Percentiles rank a stretch among this genome's conserved stretches.
phyloP scores from a whole-genome alignment of 768 basidiomycete species.

The Collybia sordida region DNA sequence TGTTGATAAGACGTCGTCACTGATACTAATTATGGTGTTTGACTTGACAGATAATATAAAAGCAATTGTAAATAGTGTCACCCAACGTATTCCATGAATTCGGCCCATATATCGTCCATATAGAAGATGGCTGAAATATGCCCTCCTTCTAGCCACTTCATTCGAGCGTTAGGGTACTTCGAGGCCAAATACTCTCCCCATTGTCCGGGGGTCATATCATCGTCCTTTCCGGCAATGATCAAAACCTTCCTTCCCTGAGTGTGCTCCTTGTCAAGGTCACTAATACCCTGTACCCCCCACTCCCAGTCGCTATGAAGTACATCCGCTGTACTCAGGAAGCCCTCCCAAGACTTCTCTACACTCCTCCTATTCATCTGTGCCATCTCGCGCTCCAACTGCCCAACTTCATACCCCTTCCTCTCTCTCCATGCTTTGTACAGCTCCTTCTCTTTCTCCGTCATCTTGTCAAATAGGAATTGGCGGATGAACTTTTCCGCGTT shows the following conservation, averaged over 20 bases:
- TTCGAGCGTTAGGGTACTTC: slow-evolving; percentile 37
- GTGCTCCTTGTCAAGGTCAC: slow-evolving; percentile 42
- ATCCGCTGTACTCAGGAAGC: slow-evolving; percentile 32
- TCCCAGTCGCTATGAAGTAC: slow-evolving; percentile 46
- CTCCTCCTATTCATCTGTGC: slow-evolving; percentile 38
- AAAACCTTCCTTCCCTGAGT: slow-evolving; percentile 34
- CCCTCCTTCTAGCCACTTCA: slow-evolving; percentile 37
- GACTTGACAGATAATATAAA: too few relatives aligned
- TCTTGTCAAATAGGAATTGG: slow-evolving; percentile 28
- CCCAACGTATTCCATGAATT: slow-evolving; percentile 14
- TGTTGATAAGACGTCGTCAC: too few relatives aligned
- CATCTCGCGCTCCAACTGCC: slow-evolving; percentile 33
- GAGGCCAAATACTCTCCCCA: slow-evolving; percentile 37
- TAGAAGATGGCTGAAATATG: slow-evolving; percentile 37
- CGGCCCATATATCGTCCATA: slow-evolving; percentile 36
- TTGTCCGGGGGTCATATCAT: slow-evolving; percentile 28
- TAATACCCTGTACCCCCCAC: slow-evolving; percentile 26
- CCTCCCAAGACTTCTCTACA: slow-evolving; percentile 42
- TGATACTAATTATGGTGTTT: too few relatives aligned
- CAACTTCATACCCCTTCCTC: slow-evolving; percentile 33
- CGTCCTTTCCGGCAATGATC: slow-evolving; percentile 32
- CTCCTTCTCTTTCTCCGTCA: slow-evolving; percentile 30
- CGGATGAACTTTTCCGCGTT: slow-evolving; percentile 37
- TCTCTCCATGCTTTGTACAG: slow-evolving; percentile 40
- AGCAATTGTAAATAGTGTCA: too few relatives aligned